phyloP scores from a whole-genome alignment of 1,284 basidiomycete species.

The Trametes hirsuta region DNA sequence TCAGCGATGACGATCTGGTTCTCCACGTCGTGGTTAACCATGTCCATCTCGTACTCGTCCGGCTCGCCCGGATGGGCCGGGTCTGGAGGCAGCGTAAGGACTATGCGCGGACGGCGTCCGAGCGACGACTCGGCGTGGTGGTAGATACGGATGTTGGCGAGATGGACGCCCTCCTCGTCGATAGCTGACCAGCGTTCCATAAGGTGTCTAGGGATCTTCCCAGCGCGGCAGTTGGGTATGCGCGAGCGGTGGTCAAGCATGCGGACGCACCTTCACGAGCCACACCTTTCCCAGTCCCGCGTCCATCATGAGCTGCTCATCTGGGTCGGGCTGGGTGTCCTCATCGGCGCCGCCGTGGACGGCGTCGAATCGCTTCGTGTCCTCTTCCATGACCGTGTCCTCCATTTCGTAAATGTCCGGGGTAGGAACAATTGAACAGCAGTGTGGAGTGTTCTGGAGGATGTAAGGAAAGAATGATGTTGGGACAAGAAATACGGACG shows the following conservation, averaged over 20 bases:
- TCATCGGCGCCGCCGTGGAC: conserved; percentile 55
- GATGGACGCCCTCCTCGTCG: conserved; percentile 63
- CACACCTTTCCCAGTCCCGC: conserved; percentile 74
- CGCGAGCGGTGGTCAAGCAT: background rate
- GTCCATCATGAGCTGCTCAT: conserved; percentile 75
- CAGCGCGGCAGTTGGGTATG: background rate
- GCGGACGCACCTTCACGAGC: conserved; percentile 68
- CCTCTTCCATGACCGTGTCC: conserved; percentile 54
- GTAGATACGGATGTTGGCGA: conserved; percentile 79
- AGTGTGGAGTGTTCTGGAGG: too few species aligned
- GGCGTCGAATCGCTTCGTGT: conserved; percentile 64
- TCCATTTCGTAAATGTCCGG: conserved; percentile 41
- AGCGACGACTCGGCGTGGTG: conserved; percentile 44
- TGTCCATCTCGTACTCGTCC: conserved; percentile 76
- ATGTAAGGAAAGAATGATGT: too few species aligned
- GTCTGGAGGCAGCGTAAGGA: conserved; percentile 67
- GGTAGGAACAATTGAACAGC: background rate
- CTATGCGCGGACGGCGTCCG: conserved; percentile 60
- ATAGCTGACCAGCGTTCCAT: conserved; percentile 73
- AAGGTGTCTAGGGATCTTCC: conserved; percentile 68
- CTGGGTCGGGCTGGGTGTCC: conserved; percentile 70
- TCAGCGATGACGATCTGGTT: conserved; percentile 81
- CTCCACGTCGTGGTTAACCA: conserved; percentile 75
- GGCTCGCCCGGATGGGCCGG: conserved; percentile 49
- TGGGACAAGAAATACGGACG: too few species aligned